Base-by-base conservation (phyloP, 2,329 filamentous ascomycete genomes). In the Fusarium citri region DNA sequence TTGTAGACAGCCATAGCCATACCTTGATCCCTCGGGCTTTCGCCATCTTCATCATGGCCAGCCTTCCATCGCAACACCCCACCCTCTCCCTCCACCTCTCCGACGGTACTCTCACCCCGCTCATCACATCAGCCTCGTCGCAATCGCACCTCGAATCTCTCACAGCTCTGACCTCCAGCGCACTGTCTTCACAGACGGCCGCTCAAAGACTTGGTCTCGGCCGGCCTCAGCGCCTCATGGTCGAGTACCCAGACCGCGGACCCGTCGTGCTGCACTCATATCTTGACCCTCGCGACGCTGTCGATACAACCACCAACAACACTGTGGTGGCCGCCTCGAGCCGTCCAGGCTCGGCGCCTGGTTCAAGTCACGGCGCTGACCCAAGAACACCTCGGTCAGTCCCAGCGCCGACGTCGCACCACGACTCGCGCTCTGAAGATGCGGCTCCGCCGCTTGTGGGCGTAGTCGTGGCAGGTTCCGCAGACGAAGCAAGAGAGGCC, bases 81-180 rank as follows among this genome's bases (percentile, higher is more conserved):
- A 77, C 80, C 62, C 82, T 88, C 55, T 81, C 84, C 70, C 81
- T 88, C 66, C 86, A 88, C 81, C 84, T 90, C 63, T 83, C 86
- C 69, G 88, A 89, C 81, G 80, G 83, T 63, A 80, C 84, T 64
- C 83, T 88, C 69, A 87, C 85, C 7, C 86, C 88, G 31, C 83
- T 90, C 69, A 83, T 90, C 74, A 86, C 85, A 22, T 87, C 85
- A 28, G 83, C 85, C 60, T 80, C 78, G 55, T 80, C 81, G 23
- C 78, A 78, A 55, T 76, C 78, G 9, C 82, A 83, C 57, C 81
- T 84, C 61, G 80, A 84, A 54, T 81, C 86, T n/a, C 83, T 90
- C 54, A 83, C 85, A 9, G 76, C 81, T 7, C 83, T 90, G 43
- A 83, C 87, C 31, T 82, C 83, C 47, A 83, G 84, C 51, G 86